Evolutionary conservation across 2,329 filamentous ascomycete genomes (phyloP).

Genomic region (Venturia asperata): DNA sequence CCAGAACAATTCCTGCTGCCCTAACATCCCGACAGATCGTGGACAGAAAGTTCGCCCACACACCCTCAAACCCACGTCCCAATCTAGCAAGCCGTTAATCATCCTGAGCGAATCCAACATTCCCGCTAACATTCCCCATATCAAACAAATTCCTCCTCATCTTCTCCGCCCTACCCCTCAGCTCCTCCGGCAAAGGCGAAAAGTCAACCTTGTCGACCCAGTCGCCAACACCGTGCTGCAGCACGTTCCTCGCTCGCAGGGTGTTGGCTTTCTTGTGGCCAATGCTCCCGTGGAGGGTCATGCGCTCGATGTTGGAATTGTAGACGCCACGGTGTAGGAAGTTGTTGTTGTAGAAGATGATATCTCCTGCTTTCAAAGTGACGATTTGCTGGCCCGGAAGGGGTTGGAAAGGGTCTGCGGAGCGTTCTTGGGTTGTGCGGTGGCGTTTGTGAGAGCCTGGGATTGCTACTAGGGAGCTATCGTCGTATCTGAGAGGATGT

Average conservation of each 20-base stretch:
- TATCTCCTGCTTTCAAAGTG: conserved; percentile 62
- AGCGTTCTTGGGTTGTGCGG: conserved; percentile 61
- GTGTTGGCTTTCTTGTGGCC: conserved; percentile 51
- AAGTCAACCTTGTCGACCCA: conserved; percentile 60
- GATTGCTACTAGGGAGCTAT: conserved; percentile 61
- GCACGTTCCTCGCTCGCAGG: conserved; percentile 60
- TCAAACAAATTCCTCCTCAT: conserved; percentile 56
- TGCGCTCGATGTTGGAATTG: conserved; percentile 49
- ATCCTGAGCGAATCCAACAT: conserved; percentile 57
- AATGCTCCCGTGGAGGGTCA: conserved; percentile 67
- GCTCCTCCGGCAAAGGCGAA: conserved; percentile 34
- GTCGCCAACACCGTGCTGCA: conserved; percentile 64
- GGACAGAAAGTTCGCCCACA: too few species aligned
- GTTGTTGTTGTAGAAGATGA: conserved; percentile 86
- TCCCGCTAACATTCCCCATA: conserved; percentile 53
- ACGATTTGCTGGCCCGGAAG: conserved; percentile 62
- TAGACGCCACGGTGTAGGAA: conserved; percentile 72
- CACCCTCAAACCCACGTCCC: too few species aligned
- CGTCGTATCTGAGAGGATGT: conserved; percentile 46
- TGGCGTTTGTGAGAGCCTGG: conserved; percentile 68
- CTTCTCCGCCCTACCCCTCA: conserved; percentile 47
- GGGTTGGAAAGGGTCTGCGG: conserved; percentile 57
- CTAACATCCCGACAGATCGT: too few species aligned
- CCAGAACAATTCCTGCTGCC: too few species aligned
- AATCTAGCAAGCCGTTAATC: conserved; percentile 33